Conservation (phyloP, 2,329 filamentous ascomycete species). For the Diaporthe ilicicola region DNA sequence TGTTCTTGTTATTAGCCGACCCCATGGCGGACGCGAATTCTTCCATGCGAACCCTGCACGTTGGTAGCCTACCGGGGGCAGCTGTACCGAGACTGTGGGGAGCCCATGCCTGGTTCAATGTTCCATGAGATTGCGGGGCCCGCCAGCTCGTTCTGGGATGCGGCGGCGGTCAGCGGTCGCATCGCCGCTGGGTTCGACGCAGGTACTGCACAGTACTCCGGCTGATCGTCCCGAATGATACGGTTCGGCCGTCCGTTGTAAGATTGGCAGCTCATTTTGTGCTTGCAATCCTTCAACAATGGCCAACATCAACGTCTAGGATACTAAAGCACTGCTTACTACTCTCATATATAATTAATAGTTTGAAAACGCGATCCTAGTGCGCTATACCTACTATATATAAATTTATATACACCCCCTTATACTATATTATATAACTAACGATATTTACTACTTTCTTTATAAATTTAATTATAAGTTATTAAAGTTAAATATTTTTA, state of each 20-base stretch:
- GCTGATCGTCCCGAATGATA: conserved; percentile 5
- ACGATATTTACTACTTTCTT: too few relatives aligned
- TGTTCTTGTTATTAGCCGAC: background rate
- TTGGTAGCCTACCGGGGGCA: conserved; percentile 16
- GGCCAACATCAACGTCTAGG: too few relatives aligned
- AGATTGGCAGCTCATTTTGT: background rate
- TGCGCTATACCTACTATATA: too few relatives aligned
- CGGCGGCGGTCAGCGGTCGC: background rate
- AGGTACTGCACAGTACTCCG: background rate
- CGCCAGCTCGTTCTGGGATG: background rate
- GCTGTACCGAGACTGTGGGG: conserved; percentile 25
- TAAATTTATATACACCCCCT: too few relatives aligned
- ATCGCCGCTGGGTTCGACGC: background rate
- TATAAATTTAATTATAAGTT: too few relatives aligned
- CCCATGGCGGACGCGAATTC: conserved; percentile 15
- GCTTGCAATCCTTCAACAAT: background rate
- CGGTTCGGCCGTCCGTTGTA: background rate
- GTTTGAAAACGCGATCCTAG: too few relatives aligned
- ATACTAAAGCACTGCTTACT: too few relatives aligned
- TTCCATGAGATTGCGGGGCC: conserved; percentile 16
- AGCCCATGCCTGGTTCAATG: conserved; percentile 16
- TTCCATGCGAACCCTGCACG: conserved; percentile 25
- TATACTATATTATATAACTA: too few relatives aligned
- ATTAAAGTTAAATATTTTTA: too few relatives aligned
- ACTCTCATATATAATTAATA: too few relatives aligned